phyloP scores from a whole-genome alignment of 2,329 filamentous ascomycete genomes.

The Dothideomycetes sp. region DNA sequence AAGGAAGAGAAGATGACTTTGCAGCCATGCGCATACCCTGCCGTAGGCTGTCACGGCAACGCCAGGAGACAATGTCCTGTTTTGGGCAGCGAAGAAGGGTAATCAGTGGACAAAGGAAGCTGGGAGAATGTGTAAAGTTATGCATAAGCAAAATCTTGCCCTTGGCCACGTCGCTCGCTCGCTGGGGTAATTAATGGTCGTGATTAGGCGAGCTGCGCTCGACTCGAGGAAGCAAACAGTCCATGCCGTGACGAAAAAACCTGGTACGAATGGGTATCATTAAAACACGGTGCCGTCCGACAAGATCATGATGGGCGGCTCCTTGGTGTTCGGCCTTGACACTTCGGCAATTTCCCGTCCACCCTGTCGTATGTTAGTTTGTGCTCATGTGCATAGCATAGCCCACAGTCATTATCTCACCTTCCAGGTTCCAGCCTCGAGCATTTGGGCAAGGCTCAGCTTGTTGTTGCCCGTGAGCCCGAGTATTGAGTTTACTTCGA shows the following conservation, averaged over 20 bases:
- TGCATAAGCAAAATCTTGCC: too few species aligned
- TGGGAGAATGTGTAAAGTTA: too few species aligned
- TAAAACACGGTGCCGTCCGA: slow-evolving; percentile 96
- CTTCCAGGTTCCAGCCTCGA: slow-evolving; percentile 98
- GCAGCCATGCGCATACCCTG: too few species aligned
- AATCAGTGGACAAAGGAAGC: not conserved
- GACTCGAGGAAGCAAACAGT: not conserved
- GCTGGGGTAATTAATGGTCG: not conserved
- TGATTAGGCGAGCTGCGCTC: not conserved
- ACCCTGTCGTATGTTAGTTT: slow-evolving; percentile 45
- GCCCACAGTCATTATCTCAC: slow-evolving; percentile 37
- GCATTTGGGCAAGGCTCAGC: slow-evolving; percentile 72
- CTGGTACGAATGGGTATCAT: slow-evolving; percentile 24
- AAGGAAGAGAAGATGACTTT: too few species aligned
- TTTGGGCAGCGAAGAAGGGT: not conserved
- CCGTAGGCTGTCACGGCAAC: too few species aligned
- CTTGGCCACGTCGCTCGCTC: not conserved
- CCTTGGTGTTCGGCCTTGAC: slow-evolving; percentile 88
- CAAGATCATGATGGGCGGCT: slow-evolving; percentile 90
- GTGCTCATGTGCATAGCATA: slow-evolving; percentile 3
- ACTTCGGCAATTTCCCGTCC: slow-evolving; percentile 94
- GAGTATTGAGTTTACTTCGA: slow-evolving; percentile 57
- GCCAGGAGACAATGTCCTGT: not conserved
- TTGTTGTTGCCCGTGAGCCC: slow-evolving; percentile 58
- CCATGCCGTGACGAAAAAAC: not conserved